Conservation (phyloP, 768 basidiomycete species). For the Obba rivulosa region DNA sequence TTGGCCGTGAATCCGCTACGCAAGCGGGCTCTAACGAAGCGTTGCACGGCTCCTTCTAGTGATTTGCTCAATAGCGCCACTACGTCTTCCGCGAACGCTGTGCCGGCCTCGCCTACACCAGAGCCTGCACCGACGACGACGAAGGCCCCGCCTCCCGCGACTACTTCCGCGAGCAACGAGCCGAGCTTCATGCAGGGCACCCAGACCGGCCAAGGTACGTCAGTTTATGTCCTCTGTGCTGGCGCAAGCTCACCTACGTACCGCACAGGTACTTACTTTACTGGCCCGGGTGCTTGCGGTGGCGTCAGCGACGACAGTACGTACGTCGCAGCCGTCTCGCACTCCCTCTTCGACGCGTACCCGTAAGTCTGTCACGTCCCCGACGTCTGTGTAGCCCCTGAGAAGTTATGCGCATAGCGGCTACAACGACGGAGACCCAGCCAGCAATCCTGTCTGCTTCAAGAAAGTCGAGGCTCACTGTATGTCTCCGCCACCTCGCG, state of each 20-base stretch:
- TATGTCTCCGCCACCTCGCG: slow-evolving; percentile 30
- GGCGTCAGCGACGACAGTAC: slow-evolving; percentile 46
- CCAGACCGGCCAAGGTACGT: slow-evolving; percentile 20
- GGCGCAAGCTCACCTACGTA: slow-evolving; percentile 14
- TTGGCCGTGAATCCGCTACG: slow-evolving; percentile 1
- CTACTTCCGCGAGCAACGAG: slow-evolving; percentile 14
- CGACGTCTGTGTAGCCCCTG: not conserved
- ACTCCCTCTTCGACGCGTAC: slow-evolving; percentile 53
- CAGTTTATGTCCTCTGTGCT: not conserved
- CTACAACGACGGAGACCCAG: slow-evolving; percentile 58
- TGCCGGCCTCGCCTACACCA: slow-evolving; percentile 5
- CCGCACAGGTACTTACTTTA: slow-evolving; percentile 47
- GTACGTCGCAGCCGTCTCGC: slow-evolving; percentile 54
- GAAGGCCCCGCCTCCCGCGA: slow-evolving; percentile 14
- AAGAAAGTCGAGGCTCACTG: slow-evolving; percentile 40
- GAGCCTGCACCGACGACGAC: slow-evolving; percentile 8
- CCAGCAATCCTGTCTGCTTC: slow-evolving; percentile 69
- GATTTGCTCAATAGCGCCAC: not conserved
- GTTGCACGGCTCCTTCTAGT: not conserved
- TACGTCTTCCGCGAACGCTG: not conserved
- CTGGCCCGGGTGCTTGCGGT: slow-evolving; percentile 64
- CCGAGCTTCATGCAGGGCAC: slow-evolving; percentile 8
- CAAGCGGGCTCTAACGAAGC: slow-evolving; percentile 6
- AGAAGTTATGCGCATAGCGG: slow-evolving; percentile 37
- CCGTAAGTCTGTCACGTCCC: slow-evolving; percentile 36